Conservation (phyloP, 2,329 filamentous ascomycete genomes). For the Fusarium coicis region DNA sequence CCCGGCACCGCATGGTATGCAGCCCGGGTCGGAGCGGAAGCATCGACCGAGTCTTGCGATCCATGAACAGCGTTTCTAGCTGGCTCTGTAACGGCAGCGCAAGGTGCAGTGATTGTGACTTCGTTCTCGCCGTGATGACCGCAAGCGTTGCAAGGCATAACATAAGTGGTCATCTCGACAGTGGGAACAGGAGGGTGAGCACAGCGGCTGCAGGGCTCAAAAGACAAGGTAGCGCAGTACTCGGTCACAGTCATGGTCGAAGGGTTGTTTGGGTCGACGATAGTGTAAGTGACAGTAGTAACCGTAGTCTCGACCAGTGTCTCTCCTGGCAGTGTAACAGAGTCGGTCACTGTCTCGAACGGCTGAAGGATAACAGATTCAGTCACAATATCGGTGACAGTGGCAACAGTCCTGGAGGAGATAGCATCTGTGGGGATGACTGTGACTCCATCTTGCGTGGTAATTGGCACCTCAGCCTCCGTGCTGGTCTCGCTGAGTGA, state of each 20-base stretch:
- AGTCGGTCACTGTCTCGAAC: neutral
- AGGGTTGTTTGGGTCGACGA: neutral
- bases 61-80: accelerated
- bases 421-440: accelerated
- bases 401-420: accelerated
- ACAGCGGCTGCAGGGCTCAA: neutral
- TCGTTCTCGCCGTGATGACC: neutral
- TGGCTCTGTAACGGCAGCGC: accelerated
- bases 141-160: neutral
- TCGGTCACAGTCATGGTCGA: neutral
- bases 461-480: accelerated
- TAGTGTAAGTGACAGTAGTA: neutral
- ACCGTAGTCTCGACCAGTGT: neutral
- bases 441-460: neutral
- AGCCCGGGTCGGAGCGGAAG: neutral
- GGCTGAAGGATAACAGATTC: accelerated
- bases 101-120: neutral
- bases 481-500: accelerated
- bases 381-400: accelerated
- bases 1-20: neutral
- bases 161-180: neutral
- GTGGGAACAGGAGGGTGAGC: neutral
- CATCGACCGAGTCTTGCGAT: accelerated
- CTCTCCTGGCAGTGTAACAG: neutral
- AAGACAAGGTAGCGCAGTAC: neutral